Evolutionary conservation across 1,139 yeast species (phyloP).

Genomic region (Yamadazyma jaroonii): DNA sequence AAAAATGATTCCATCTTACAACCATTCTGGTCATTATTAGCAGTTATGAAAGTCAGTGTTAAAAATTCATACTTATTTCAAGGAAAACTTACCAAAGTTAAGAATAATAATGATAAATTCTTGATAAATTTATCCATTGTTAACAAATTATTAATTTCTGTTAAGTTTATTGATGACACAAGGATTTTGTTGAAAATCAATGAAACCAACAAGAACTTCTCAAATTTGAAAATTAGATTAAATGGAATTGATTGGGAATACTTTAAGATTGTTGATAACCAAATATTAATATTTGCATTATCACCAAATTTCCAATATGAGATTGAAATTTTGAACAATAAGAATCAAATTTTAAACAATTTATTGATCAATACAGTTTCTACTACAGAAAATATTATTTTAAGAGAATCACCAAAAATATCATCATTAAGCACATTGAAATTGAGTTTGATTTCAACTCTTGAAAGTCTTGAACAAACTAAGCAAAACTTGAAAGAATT

Average conservation of each 20-base stretch:
- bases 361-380: constrained; percentile 36
- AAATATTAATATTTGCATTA: constrained; percentile 58
- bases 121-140: constrained; percentile 7
- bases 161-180: constrained; percentile 30
- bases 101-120: constrained; percentile 20
- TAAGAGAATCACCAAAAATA: constrained; percentile 17
- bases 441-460: constrained; percentile 60
- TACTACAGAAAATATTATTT: constrained; percentile 12
- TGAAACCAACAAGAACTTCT: constrained; percentile 31
- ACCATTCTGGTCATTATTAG: constrained; percentile 68
- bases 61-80: constrained; percentile 49
- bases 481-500: constrained; percentile 53
- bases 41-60: constrained; percentile 57
- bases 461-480: constrained; percentile 51
- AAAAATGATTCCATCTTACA: constrained; percentile 34
- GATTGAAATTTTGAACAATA: constrained; percentile 46
- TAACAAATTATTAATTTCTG: constrained; percentile 20
- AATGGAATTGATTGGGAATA: constrained; percentile 61
- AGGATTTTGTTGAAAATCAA: constrained; percentile 35
- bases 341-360: constrained; percentile 24
- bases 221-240: constrained; percentile 46
- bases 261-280: constrained; percentile 40
- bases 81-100: constrained; percentile 44
- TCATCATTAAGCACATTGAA: constrained; percentile 61
- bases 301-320: constrained; percentile 70